phyloP scores from a whole-genome alignment of 306 rosid genomes.

The Glycine tomentella region DNA sequence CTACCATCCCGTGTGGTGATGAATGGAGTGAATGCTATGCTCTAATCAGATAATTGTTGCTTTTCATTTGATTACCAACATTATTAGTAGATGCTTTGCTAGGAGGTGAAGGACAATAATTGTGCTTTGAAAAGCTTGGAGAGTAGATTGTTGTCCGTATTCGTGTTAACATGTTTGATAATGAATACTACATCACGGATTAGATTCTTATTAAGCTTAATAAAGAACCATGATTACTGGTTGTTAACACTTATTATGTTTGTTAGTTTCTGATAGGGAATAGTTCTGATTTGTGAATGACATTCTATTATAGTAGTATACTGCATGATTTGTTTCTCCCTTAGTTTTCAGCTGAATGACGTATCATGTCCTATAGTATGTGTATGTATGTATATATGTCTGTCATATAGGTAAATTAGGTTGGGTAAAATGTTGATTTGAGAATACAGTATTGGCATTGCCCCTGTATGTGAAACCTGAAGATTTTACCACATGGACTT shows the following conservation, averaged over 20 bases:
- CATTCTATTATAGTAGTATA: too few species aligned
- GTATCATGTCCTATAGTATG: background rate
- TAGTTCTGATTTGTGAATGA: background rate
- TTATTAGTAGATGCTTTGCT: background rate
- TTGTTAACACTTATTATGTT: background rate
- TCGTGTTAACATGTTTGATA: background rate
- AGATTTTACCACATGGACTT: background rate
- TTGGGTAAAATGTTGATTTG: constrained; percentile 11
- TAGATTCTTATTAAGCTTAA: constrained; percentile 29
- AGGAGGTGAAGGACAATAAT: background rate
- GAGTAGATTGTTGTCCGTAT: constrained; percentile 29
- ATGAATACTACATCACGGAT: constrained; percentile 20
- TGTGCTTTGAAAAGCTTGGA: background rate
- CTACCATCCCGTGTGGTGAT: background rate
- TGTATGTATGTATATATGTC: background rate
- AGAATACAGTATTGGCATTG: background rate
- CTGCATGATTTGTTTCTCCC: background rate
- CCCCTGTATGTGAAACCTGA: background rate
- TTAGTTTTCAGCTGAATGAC: background rate
- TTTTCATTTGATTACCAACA: background rate
- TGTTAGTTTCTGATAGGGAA: constrained; percentile 25
- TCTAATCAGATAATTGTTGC: background rate
- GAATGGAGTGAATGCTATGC: background rate
- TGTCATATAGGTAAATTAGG: background rate
- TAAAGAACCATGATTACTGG: background rate